These are phyloP conservation scores for Pleurotus platypus DNA, from an alignment of 768 basidiomycete species.

Conservation along the genomic window DNA sequence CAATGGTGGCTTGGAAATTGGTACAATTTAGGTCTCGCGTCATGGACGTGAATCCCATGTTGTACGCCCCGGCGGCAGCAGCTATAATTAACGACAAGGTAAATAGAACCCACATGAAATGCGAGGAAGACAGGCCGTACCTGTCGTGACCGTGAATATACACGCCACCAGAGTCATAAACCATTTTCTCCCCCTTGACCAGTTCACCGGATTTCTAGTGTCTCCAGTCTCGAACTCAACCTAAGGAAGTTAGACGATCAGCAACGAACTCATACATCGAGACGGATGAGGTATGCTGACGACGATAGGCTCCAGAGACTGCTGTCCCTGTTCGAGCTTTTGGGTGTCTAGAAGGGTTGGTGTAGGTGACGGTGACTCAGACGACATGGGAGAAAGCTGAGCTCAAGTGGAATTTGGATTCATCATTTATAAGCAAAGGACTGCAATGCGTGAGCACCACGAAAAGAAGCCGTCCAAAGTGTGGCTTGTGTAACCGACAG, in stretches of 20 bases:
- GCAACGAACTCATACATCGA: background rate
- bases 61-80: slow-evolving; percentile 47
- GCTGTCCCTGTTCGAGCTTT: background rate
- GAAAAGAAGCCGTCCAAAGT: too few relatives aligned
- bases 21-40: slow-evolving; percentile 43
- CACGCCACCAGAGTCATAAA: slow-evolving; percentile 34
- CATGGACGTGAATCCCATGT: slow-evolving; percentile 57
- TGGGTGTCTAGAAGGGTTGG: background rate
- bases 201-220: slow-evolving; percentile 35
- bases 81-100: slow-evolving; percentile 26
- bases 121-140: slow-evolving; percentile 15
- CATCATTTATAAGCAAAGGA: too few relatives aligned
- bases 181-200: slow-evolving; percentile 37
- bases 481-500: too few relatives aligned
- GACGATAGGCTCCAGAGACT: background rate
- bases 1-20: slow-evolving; percentile 41
- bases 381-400: too few relatives aligned
- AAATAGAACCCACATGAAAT: too few relatives aligned
- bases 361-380: too few relatives aligned
- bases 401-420: too few relatives aligned
- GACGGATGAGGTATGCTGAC: background rate
- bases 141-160: slow-evolving; percentile 26
- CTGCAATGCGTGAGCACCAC: too few relatives aligned
- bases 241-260: slow-evolving; percentile 15
- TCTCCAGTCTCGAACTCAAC: slow-evolving; percentile 33